These are phyloP conservation scores for Lepidium aucheri DNA, from an alignment of 345 rosid genomes.

Conservation along the genomic window DNA sequence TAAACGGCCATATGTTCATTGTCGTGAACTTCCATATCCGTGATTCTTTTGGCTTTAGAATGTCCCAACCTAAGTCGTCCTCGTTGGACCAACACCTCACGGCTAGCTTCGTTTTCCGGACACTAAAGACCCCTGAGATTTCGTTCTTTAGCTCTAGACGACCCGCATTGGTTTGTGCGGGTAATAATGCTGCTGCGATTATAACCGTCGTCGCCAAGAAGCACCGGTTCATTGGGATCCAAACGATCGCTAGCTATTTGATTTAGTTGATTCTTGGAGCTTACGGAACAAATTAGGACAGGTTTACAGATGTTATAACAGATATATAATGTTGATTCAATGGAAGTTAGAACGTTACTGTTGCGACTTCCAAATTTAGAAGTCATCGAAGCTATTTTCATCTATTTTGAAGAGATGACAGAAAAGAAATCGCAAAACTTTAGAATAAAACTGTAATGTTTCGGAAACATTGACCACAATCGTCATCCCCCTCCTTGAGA, in stretches of 20 bases:
- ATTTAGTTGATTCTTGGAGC: background rate
- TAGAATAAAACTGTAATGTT: background rate
- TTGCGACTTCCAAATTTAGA: constrained; percentile 6
- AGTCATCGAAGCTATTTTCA: background rate
- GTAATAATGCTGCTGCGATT: background rate
- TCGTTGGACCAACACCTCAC: constrained; percentile 23
- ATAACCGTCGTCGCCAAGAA: background rate
- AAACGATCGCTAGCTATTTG: background rate
- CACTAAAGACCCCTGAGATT: background rate
- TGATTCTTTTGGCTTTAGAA: constrained; percentile 1
- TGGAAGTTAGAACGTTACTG: constrained; percentile 6
- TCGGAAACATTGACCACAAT: constrained; percentile 4
- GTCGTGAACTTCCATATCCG: constrained; percentile 18
- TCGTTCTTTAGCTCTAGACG: constrained; percentile 27
- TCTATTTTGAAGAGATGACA: background rate
- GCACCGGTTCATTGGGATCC: background rate
- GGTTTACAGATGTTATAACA: background rate
- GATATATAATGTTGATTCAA: background rate
- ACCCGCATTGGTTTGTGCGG: background rate
- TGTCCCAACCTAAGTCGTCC: constrained; percentile 21
- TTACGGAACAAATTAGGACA: background rate
- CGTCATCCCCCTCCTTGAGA: background rate
- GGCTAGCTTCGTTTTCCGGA: constrained; percentile 17
- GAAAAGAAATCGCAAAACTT: background rate
- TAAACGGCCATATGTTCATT: constrained; percentile 28